A percentile compares a stretch with the other conserved stretches of the same genome.
Evolutionary conservation across 805 yeast species (phyloP).

Genomic region (Cyberlindnera suaveolens): DNA sequence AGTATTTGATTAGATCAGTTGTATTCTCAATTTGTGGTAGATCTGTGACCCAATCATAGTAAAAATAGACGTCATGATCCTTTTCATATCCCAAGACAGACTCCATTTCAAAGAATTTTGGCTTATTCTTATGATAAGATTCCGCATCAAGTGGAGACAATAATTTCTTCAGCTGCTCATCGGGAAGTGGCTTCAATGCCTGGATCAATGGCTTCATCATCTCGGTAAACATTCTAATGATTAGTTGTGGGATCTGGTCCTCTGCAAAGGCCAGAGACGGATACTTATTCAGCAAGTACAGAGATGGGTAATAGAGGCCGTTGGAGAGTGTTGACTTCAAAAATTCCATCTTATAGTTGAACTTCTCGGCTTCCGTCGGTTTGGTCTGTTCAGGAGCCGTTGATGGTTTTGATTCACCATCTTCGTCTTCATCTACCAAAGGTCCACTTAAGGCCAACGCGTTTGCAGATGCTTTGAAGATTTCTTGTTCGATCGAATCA

Average conservation of each 20-base stretch:
- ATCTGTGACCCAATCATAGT: constrained; percentile 40
- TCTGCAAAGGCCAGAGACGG: constrained; percentile 57
- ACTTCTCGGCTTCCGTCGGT: background rate
- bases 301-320: constrained; percentile 58
- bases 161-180: constrained; percentile 14
- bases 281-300: constrained; percentile 50
- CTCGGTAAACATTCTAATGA: constrained; percentile 43
- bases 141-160: background rate
- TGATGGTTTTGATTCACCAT: constrained; percentile 15
- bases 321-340: constrained; percentile 47
- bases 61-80: constrained; percentile 32
- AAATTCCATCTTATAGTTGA: constrained; percentile 38
- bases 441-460: constrained; percentile 90
- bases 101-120: background rate
- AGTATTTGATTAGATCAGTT: constrained; percentile 41
- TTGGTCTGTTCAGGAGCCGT: constrained; percentile 3
- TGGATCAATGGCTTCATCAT: constrained; percentile 44
- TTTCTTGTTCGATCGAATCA: constrained; percentile 44
- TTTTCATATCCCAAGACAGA: background rate
- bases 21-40: constrained; percentile 32
- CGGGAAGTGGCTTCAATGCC: constrained; percentile 15
- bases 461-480: constrained; percentile 58
- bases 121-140: too few relatives aligned
- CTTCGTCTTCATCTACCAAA: constrained; percentile 53
- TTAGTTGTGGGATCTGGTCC: constrained; percentile 38